Evolutionary conservation across 1,139 yeast genomes (phyloP).

Genomic region (Yamadazyma membranifaciens): DNA sequence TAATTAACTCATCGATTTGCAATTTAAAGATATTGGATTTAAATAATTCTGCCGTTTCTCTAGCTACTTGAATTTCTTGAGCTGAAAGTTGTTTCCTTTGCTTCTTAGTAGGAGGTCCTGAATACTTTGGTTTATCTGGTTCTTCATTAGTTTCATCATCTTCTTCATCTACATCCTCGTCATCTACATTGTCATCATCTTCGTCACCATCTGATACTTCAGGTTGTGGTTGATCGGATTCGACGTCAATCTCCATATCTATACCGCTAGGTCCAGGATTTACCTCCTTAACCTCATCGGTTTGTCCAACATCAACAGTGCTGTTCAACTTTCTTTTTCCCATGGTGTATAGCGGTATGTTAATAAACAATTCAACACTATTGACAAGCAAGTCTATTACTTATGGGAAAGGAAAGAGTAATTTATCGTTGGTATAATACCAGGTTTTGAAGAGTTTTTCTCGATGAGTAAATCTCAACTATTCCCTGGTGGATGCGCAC

Average conservation of each 20-base stretch:
- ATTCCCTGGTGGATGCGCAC: background rate
- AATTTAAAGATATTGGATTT: constrained; percentile 91
- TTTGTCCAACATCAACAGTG: background rate
- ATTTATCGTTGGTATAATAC: too few relatives aligned
- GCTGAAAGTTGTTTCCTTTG: constrained; percentile 55
- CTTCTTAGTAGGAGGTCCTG: constrained; percentile 26
- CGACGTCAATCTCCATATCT: constrained; percentile 13
- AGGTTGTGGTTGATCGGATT: constrained; percentile 4
- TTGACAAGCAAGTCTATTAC: background rate
- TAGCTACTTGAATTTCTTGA: constrained; percentile 84
- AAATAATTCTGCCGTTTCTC: constrained; percentile 92
- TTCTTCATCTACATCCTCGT: constrained; percentile 15
- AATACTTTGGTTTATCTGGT: constrained; percentile 10
- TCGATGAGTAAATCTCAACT: constrained; percentile 4
- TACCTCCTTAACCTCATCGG: background rate
- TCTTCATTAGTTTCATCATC: constrained; percentile 16
- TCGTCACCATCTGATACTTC: constrained; percentile 15
- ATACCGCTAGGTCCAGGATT: constrained; percentile 1
- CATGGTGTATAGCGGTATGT: constrained; percentile 17
- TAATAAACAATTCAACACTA: background rate
- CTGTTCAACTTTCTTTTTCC: constrained; percentile 30
- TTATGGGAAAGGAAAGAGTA: too few relatives aligned
- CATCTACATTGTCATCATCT: constrained; percentile 11
- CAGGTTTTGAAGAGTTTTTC: constrained; percentile 4
- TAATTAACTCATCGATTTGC: constrained; percentile 86